phyloP scores from a whole-genome alignment of 257 asterid genomes.

The Mentha longifolia region DNA sequence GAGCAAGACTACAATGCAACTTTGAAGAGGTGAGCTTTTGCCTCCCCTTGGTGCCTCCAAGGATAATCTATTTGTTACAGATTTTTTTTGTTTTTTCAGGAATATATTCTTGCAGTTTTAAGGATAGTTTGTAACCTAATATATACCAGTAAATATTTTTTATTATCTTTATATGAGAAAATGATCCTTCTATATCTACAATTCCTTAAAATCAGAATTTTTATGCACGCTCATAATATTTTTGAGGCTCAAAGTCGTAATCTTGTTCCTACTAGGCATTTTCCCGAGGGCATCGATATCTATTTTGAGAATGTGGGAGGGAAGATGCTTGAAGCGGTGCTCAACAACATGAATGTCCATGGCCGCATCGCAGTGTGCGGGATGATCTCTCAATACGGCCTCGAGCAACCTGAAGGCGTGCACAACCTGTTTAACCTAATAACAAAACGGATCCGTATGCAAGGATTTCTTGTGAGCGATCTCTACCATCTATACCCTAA shows the following conservation, averaged over 20 bases:
- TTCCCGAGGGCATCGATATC: conserved; percentile 51
- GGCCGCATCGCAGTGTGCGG: conserved; percentile 48
- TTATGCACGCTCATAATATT: too few species aligned
- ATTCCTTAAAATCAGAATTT: background rate
- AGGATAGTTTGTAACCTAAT: background rate
- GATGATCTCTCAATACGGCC: conserved; percentile 54
- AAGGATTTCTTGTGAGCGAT: conserved; percentile 33
- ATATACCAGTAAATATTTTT: too few species aligned
- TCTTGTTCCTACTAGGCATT: conserved; percentile 33
- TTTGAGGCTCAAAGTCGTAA: background rate
- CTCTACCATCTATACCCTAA: conserved; percentile 29
- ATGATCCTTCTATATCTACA: background rate
- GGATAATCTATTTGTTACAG: background rate
- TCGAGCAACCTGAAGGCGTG: conserved; percentile 39
- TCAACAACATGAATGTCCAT: conserved; percentile 37
- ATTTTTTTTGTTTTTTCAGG: background rate
- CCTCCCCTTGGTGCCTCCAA: background rate
- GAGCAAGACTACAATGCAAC: conserved; percentile 23
- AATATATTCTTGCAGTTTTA: too few species aligned
- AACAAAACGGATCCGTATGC: conserved; percentile 33
- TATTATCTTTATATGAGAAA: background rate
- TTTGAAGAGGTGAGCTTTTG: conserved; percentile 27
- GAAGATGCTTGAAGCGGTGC: conserved; percentile 51
- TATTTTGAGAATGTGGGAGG: conserved; percentile 55
- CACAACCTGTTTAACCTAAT: conserved; percentile 33